phyloP scores from a whole-genome alignment of 192 early-diverging fungal species.

The Coemansia furcata region DNA sequence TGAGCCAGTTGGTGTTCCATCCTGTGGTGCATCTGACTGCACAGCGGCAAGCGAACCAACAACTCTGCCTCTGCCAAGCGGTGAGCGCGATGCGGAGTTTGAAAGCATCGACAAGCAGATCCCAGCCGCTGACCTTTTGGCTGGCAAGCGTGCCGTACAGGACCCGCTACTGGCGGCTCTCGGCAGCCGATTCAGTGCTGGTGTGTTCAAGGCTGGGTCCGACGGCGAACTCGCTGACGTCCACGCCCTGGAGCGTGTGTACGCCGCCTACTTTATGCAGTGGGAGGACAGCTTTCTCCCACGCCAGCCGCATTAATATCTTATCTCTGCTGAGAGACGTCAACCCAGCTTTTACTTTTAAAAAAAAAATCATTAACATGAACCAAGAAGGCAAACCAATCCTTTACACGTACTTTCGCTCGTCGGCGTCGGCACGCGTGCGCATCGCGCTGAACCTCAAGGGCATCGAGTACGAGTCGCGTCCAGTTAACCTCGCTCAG shows the following conservation, averaged over 20 bases:
- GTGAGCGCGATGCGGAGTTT: not conserved
- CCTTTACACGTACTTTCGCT: slow-evolving; percentile 78
- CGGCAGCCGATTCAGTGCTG: slow-evolving; percentile 31
- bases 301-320: not conserved
- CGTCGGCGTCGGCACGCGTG: slow-evolving; percentile 73
- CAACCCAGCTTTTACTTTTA: not conserved
- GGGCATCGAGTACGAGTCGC: slow-evolving; percentile 64
- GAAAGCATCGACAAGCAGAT: slow-evolving; percentile 19
- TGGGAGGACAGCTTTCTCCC: slow-evolving; percentile 12
- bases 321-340: not conserved
- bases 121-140: slow-evolving; percentile 13
- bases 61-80: not conserved
- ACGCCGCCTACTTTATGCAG: slow-evolving; percentile 41
- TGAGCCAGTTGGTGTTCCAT: not conserved
- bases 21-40: slow-evolving; percentile 10
- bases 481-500: slow-evolving; percentile 68
- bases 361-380: too few species aligned
- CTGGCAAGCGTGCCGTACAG: slow-evolving; percentile 29
- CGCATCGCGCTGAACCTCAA: slow-evolving; percentile 76
- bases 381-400: slow-evolving; percentile 34
- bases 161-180: slow-evolving; percentile 34
- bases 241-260: slow-evolving; percentile 28
- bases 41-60: slow-evolving; percentile 7
- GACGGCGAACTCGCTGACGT: slow-evolving; percentile 31
- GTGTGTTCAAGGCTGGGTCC: slow-evolving; percentile 31